Evolutionary conservation across 2,329 filamentous ascomycete genomes (phyloP), one percentile per base, ranked within the genome.

Genomic region (Botrytis galanthina): DNA sequence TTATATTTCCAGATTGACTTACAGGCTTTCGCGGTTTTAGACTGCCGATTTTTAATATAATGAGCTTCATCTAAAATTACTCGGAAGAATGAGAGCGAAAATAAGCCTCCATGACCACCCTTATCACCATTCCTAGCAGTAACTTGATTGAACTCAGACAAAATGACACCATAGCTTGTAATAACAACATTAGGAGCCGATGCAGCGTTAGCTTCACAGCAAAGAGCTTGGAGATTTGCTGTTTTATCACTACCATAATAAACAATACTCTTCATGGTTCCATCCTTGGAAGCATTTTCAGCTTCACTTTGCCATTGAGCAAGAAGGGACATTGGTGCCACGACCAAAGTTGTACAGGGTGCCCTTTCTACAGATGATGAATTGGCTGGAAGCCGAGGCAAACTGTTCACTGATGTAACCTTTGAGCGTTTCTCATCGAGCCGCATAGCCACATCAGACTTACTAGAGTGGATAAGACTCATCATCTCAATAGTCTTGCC

Each of bases 401-500:
- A 85, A 62, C 86, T 84, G 75, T 89, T 90, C 35, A 92, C 85
- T 6, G 86, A 87, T 7, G 74, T 67, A 67, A 71, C 71, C 48
- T 73, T 57, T 42, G 77, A 74, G 26, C 51, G 74, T 18, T 44
- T 73, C 9, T 79, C 77, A n/a, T 83, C 83, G 32, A 83, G 80
- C 37, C 81, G 79, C 22, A 82, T 79, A 6, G 85, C 84, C 22
- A 85, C 80, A 35, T 91, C 86, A 5, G 90, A 91, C 75, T 88
- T 90, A 81, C 98, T 93, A 0, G 93, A 89, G 81, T 99, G 96
- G 8, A 99, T 88, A 68, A 99, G 85, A 82, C 94, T 96, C 75
- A 99, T 89, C 94, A 99, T 98, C 80, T 99, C 95, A 71, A 99
- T 98, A 0, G 96, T 99, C 84, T 99, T 99, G 48, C 96, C 96